Evolutionary conservation across 2,329 filamentous ascomycete species (phyloP), one percentile per base, ranked within the genome.

Genomic region (Ophiostoma sp.): DNA sequence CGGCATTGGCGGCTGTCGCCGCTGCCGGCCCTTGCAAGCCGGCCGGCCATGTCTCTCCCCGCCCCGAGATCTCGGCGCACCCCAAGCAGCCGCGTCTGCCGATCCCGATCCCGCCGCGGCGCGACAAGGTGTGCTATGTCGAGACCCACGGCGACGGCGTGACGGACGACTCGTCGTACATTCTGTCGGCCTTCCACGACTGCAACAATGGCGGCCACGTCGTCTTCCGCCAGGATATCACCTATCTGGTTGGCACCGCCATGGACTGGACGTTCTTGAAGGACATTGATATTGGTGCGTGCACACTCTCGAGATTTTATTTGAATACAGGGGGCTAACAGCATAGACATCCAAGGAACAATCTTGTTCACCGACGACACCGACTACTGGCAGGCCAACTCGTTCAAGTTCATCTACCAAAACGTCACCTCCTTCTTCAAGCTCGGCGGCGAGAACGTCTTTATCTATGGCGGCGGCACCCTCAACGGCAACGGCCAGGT

Each of bases 381-480:
- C 0, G 84, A 87, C 73, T 92, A 91, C 81, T 92, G 90, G 90
- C 87, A 91, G 80, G 84, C 84, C 31, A 85, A 91, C 78, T 83
- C 85, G 31, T 92, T 92, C 84, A 83, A 82, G 52, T 89, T 90
- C 57, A 82, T 83, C 17, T 92, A 88, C 81, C 90, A 92, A 76
- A 91, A 92, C 76, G 85, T 87, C 5, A 90, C 88, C 0, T 88
- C 88, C 1, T 92, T 92, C 83, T 92, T 90, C 84, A 86, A 89
- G 78, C 85, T 91, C 50, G 90, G 90, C 55, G 91, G 91, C 39
- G 82, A 86, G 25, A 89, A 92, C 77, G 89, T 92, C 33, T 90
- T 90, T 75, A 84, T 92, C 73, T 92, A 90, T 75, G 90, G 90
- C 25, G 87, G 79, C 66, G 79, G 78, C 68, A 78, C 75, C 8